A percentile compares a stretch with the other conserved stretches of the same genome.
Conservation (phyloP, 768 basidiomycete species). For the Auricularia cornea region DNA sequence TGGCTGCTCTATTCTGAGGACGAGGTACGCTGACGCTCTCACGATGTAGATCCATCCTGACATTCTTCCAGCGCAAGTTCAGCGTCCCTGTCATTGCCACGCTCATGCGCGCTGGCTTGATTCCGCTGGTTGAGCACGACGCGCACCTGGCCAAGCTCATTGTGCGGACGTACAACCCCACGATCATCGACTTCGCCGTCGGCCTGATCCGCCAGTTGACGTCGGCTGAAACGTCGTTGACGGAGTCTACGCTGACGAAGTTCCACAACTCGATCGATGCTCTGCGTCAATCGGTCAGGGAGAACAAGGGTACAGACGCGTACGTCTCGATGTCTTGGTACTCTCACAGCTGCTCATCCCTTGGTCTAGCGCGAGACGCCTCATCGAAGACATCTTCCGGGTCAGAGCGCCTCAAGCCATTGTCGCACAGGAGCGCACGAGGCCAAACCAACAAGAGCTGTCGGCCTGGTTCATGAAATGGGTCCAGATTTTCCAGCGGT, state of each 20-base stretch:
- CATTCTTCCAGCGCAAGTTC: conserved; percentile 69
- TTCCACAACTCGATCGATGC: conserved; percentile 76
- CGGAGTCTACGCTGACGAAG: conserved; percentile 64
- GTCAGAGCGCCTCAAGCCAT: conserved; percentile 42
- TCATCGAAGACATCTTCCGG: conserved; percentile 79
- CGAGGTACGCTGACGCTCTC: conserved; percentile 49
- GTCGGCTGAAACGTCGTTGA: conserved; percentile 69
- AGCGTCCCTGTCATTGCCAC: conserved; percentile 91
- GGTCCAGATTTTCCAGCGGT: conserved; percentile 90
- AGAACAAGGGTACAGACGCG: conserved; percentile 80
- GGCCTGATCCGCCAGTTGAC: conserved; percentile 82
- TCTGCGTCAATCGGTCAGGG: conserved; percentile 60
- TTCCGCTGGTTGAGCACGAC: conserved; percentile 73
- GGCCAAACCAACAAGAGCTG: conserved; percentile 27
- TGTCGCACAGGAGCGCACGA: conserved; percentile 7
- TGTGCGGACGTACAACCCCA: conserved; percentile 67
- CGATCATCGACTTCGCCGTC: conserved; percentile 71
- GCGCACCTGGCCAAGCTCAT: conserved; percentile 84
- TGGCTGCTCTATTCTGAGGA: conserved; percentile 97
- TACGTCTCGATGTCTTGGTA: conserved; percentile 31
- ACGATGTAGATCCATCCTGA: conserved; percentile 5
- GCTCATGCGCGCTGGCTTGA: conserved; percentile 73
- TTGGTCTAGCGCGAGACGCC: conserved; percentile 46
- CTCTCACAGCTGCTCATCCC: conserved; percentile 1
- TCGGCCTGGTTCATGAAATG: conserved; percentile 87